Evolutionary conservation across 1,284 basidiomycete species (phyloP), one percentile per base, ranked within the genome.

Genomic region (Fomitopsis palustris): DNA sequence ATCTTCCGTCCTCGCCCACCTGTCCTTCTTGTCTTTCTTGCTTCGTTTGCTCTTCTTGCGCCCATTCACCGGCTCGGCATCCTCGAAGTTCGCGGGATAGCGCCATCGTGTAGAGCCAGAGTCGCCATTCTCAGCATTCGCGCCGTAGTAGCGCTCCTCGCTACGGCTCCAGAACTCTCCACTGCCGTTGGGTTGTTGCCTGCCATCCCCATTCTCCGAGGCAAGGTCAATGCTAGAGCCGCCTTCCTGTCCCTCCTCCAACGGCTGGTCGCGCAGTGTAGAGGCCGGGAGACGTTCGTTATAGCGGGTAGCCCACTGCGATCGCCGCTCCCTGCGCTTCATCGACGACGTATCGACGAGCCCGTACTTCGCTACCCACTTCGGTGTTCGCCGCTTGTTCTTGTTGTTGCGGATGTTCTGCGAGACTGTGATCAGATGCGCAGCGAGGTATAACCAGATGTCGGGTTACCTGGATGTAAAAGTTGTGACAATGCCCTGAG

Each of bases 341-440:
- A 91, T 86, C 65, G 88, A 85, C 23, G 85, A 78, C 29, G 84
- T 87, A 71, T 95, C 84, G 65, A 97, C 85, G 53, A 98, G 87
- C 37, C 95, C 95, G 70, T 92, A 93, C 62, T 88, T 86, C 72
- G 93, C 81, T 0, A 91, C 92, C 96, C 96, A 98, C 71, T 96
- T 95, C 17, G 96, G 96, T 23, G 95, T 97, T 58, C 96, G 88
- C 29, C 84, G 81, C 69, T 91, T 83, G 67, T 87, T 96, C 79
- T 95, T 93, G 81, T 98, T 98, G 78, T 98, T 98, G 56, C 96
- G 83, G 65, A 98, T 88, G 76, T 96, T 97, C 86, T 97, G 74
- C 1, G 7, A 29, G 9, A 49, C 54, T 58, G 41, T 47, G 39
- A 35, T 49, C 19, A 53, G 27, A 23, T 8, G 35, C 45, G 14